phyloP scores from a whole-genome alignment of 805 yeast species.

The Candida chauliodis region DNA sequence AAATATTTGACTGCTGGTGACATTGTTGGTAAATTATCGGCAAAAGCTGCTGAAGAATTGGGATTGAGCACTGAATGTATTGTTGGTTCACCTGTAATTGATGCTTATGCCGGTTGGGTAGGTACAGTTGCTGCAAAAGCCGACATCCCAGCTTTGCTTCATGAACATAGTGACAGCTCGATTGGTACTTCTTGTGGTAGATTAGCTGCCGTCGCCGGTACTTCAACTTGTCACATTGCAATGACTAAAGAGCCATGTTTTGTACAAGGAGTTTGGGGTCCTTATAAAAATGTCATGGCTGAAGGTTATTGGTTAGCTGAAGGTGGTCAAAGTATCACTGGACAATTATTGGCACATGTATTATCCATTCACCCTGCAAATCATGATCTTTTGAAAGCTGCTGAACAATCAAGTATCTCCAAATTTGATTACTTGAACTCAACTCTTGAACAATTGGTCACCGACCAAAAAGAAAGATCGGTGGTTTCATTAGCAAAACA shows the following conservation, averaged over 20 bases:
- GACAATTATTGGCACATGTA: constrained; percentile 87
- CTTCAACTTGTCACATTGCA: constrained; percentile 94
- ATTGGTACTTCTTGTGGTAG: constrained; percentile 72
- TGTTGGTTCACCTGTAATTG: constrained; percentile 95
- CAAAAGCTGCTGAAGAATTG: constrained; percentile 69
- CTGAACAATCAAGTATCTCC: constrained; percentile 67
- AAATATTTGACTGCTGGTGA: constrained; percentile 85
- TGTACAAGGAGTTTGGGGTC: constrained; percentile 99
- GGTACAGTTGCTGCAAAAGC: constrained; percentile 95
- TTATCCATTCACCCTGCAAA: constrained; percentile 86
- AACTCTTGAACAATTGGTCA: constrained; percentile 62
- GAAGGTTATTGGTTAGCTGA: constrained; percentile 92
- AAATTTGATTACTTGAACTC: constrained; percentile 82
- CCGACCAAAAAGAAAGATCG: constrained; percentile 57
- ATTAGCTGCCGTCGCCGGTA: constrained; percentile 97
- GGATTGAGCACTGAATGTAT: constrained; percentile 77
- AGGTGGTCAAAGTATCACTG: constrained; percentile 99
- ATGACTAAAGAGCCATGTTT: constrained; percentile 81
- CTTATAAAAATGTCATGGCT: constrained; percentile 90
- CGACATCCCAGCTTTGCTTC: constrained; percentile 52
- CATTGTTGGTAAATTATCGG: constrained; percentile 68
- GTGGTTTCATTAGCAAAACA: constrained; percentile 80
- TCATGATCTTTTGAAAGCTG: constrained; percentile 59
- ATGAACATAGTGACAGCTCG: constrained; percentile 40
- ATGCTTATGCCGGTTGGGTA: constrained; percentile 98